Conservation (phyloP, 305 asterid species). For the Petunia hybrid region DNA sequence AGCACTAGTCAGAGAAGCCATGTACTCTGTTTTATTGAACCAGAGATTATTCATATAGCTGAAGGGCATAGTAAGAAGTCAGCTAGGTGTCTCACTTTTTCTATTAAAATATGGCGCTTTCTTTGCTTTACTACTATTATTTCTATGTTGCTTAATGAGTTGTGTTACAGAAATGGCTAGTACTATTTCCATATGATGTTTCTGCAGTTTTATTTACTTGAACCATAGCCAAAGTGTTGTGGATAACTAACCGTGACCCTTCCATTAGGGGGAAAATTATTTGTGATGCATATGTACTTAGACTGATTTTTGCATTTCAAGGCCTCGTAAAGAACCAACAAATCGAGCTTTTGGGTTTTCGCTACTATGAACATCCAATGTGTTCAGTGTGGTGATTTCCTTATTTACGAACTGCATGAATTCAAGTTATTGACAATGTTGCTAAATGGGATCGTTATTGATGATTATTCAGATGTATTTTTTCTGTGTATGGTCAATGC, state of each 20-base stretch:
- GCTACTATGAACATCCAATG: background rate
- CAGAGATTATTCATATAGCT: background rate
- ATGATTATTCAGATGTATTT: constrained; percentile 10
- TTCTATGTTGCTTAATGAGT: background rate
- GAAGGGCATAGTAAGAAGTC: constrained; percentile 10
- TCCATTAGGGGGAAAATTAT: background rate
- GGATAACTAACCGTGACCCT: background rate
- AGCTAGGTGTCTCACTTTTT: background rate
- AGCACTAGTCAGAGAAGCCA: background rate
- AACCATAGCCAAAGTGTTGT: constrained; percentile 1
- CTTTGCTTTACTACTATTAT: background rate
- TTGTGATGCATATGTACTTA: constrained; percentile 3
- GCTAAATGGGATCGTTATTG: constrained; percentile 12
- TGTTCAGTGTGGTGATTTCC: constrained; percentile 23
- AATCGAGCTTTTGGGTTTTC: background rate
- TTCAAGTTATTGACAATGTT: constrained; percentile 13
- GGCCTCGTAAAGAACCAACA: constrained; percentile 18
- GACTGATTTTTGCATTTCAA: background rate
- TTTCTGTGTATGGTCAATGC: background rate
- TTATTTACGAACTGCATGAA: background rate
- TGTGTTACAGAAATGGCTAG: background rate
- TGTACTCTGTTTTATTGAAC: background rate
- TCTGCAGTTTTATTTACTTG: constrained; percentile 15
- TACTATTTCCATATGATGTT: background rate
- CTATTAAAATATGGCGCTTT: constrained; percentile 17